Evolutionary conservation across 2,329 filamentous ascomycete genomes (phyloP), one percentile per base, ranked within the genome.

Genomic region (Boeremia lycopersici): DNA sequence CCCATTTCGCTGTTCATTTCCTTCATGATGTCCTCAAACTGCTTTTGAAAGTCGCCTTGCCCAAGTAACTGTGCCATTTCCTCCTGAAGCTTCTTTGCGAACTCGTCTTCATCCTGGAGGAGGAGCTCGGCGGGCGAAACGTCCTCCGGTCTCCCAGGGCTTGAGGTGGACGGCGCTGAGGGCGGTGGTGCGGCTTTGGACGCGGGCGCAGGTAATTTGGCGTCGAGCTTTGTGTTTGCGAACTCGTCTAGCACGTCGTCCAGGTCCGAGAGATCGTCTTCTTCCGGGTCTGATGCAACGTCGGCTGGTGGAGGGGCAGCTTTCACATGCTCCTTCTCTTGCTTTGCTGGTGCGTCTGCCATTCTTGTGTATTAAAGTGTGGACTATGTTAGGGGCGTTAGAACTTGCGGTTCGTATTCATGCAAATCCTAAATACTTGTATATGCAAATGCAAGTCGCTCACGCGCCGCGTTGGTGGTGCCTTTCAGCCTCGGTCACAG

Each of bases 231-330:
- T 46, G 82, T 81, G 26, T 88, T 78, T 36, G 88, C 87, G 77
- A 99, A 99, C 61, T 97, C 90, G 71, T 97, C 91, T 25, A 99
- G 87, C 76, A 98, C 89, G 66, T 98, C 93, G 76, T 99, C 95
- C 39, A 99, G 80, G 69, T 98, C 95, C 69, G 97, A 90, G 17
- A 95, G 79, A 64, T 95, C 90, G 75, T 95, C 95, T 76, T 96
- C 93, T 62, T 98, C 93, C 6, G 93, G 93, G 68, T 97, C 93
- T 17, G 92, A 88, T 13, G 89, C 86, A 63, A 73, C 69, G 38
- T 76, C 75, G 41, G 62, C 55, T 35, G 57, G 45, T 47, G 63
- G 61, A 58, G 64, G 57, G 55, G 62, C 57, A 39, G 53, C 36
- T 45, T 61, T 47, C 48, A 53, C 48, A 48, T 46, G 59, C 34